Base-by-base conservation (phyloP, 2,329 filamentous ascomycete genomes). In the Cercospora sojina region DNA sequence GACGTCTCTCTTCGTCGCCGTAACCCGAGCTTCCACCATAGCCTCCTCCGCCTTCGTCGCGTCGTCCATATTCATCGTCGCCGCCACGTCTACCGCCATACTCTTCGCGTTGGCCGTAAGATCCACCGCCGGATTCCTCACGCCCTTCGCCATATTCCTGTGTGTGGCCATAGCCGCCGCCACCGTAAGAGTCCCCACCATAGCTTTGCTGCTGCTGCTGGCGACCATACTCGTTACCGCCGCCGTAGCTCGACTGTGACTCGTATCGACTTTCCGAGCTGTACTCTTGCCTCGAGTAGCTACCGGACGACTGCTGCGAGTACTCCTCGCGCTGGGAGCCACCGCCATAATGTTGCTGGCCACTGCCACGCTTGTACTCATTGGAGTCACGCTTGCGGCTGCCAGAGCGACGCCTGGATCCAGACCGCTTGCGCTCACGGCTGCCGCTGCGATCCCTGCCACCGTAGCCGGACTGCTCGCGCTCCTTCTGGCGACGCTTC, bases 401-500 rank as follows among this genome's bases (percentile, higher is more conserved):
- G 16, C 60, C 60, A 56, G 51, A 56, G 38, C 67, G 61, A 29
- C 67, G 69, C 18, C 66, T 60, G 23, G 67, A 68, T 49, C 68
- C 67, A 25, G 65, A 67, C 5, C 65, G 65, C n/a, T 64, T 64
- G 51, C 70, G 65, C 61, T 70, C 69, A 51, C 69, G 67, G 55
- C 67, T 67, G 18, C 66, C 62, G 20, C 65, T 66, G 16, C 67
- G 64, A 20, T 66, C 57, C 49, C 69, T 59, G 58, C 70, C 69
- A 27, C 67, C 65, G 16, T 62, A 49, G 61, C 71, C 69, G 59
- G 71, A 67, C 31, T 73, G 70, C 53, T 74, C 72, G 5, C 67
- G 68, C 67, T 72, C 68, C 64, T 74, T 69, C 67, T 69, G 67
- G 59, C 63, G 67, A 53, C 70, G 74, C 69, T 76, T 75, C 65